phyloP scores from a whole-genome alignment of 1,284 basidiomycete species.

The Trichosporon coremiiforme region DNA sequence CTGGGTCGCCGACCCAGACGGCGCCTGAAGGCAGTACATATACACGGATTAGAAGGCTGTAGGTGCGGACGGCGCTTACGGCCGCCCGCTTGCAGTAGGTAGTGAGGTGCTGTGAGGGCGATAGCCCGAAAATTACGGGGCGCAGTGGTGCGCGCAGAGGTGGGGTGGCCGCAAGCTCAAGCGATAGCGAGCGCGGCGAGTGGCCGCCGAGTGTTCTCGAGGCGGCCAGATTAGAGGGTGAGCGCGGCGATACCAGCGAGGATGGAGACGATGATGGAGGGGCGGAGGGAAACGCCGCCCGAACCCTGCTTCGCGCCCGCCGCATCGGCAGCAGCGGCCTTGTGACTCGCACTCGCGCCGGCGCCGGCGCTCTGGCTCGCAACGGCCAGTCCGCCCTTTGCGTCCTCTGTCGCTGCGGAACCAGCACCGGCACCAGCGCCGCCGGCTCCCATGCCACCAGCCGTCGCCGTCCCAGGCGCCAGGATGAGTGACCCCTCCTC shows the following conservation, averaged over 20 bases:
- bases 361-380: background rate
- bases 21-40: background rate
- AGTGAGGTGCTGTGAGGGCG: too few relatives aligned
- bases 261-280: background rate
- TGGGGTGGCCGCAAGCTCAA: background rate
- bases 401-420: background rate
- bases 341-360: background rate
- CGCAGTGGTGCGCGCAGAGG: too few relatives aligned
- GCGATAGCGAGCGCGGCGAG: too few relatives aligned
- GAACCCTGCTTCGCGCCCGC: background rate
- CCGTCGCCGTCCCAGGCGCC: background rate
- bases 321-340: background rate
- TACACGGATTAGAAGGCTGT: constrained; percentile 16
- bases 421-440: too few relatives aligned
- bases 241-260: background rate
- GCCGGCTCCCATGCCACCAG: too few relatives aligned
- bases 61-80: background rate
- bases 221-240: background rate
- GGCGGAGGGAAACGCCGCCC: background rate
- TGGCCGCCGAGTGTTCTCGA: too few relatives aligned
- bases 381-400: background rate
- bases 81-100: too few relatives aligned
- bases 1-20: background rate
- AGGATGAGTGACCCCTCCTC: constrained; percentile 3
- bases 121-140: too few relatives aligned